phyloP scores from a whole-genome alignment of 1,284 basidiomycete species.

The Pyrrhoderma lamaoense region DNA sequence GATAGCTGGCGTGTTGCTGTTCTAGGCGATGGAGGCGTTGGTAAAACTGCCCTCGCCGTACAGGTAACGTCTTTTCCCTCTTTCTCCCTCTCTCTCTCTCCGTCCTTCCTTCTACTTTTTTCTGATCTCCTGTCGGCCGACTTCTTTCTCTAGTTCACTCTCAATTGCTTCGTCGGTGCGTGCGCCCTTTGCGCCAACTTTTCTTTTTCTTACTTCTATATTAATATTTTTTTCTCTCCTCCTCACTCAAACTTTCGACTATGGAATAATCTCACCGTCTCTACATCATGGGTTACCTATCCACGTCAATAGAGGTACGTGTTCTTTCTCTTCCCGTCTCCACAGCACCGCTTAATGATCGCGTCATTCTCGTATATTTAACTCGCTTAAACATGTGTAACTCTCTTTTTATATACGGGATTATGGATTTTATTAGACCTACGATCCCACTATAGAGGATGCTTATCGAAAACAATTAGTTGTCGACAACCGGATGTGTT shows the following conservation, averaged over 20 bases:
- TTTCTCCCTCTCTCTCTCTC: neutral
- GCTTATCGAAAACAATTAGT: slow-evolving; percentile 89
- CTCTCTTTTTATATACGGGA: slow-evolving; percentile 10
- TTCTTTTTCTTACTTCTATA: neutral
- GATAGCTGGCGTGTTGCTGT: slow-evolving; percentile 92
- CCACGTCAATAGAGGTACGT: slow-evolving; percentile 40
- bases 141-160: slow-evolving; percentile 59
- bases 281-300: slow-evolving; percentile 7
- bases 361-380: neutral
- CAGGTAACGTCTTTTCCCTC: slow-evolving; percentile 52
- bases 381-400: neutral
- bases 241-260: neutral
- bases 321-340: slow-evolving; percentile 5
- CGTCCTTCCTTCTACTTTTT: slow-evolving; percentile 11
- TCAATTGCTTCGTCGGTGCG: slow-evolving; percentile 88
- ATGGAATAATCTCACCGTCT: no score
- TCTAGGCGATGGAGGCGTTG: slow-evolving; percentile 95
- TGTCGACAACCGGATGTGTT: slow-evolving; percentile 87
- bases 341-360: slow-evolving; percentile 17
- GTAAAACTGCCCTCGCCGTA: slow-evolving; percentile 94
- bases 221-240: neutral
- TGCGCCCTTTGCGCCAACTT: slow-evolving; percentile 20
- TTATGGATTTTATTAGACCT: slow-evolving; percentile 57
- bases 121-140: slow-evolving; percentile 19
- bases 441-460: slow-evolving; percentile 92